Evolutionary conservation across 2,329 filamentous ascomycete genomes (phyloP).

Genomic region (Botrytis tulipae): DNA sequence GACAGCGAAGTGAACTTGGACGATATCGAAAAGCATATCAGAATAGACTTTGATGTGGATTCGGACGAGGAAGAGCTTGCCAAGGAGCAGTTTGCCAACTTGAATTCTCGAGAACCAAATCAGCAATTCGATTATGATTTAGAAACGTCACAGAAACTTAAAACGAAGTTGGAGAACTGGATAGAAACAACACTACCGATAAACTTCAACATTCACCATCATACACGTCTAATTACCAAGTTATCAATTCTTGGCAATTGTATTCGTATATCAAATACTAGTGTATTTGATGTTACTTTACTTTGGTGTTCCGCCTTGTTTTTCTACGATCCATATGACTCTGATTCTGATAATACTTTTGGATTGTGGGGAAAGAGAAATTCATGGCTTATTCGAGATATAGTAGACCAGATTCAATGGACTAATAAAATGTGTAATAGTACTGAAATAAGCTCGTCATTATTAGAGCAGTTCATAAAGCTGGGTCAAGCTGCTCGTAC

Average conservation of each 20-base stretch:
- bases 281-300: neutral
- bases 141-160: neutral
- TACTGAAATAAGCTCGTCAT: neutral
- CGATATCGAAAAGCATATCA: neutral
- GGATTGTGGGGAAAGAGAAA: neutral
- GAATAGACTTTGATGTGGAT: neutral
- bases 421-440: neutral
- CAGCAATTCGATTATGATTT: neutral
- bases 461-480: neutral
- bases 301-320: neutral
- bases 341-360: neutral
- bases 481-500: neutral
- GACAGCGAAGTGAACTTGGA: neutral
- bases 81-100: too few relatives aligned
- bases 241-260: neutral
- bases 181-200: neutral
- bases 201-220: neutral
- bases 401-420: neutral
- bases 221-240: neutral
- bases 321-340: neutral
- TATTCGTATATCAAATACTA: neutral
- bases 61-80: constrained; percentile 8
- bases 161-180: neutral
- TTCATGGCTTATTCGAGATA: constrained; percentile 1
- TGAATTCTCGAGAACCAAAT: constrained; percentile 10